A percentile compares a stretch with the other conserved stretches of the same genome.
Evolutionary conservation across 768 basidiomycete genomes (phyloP).

Genomic region (Pulveroboletus sp.): DNA sequence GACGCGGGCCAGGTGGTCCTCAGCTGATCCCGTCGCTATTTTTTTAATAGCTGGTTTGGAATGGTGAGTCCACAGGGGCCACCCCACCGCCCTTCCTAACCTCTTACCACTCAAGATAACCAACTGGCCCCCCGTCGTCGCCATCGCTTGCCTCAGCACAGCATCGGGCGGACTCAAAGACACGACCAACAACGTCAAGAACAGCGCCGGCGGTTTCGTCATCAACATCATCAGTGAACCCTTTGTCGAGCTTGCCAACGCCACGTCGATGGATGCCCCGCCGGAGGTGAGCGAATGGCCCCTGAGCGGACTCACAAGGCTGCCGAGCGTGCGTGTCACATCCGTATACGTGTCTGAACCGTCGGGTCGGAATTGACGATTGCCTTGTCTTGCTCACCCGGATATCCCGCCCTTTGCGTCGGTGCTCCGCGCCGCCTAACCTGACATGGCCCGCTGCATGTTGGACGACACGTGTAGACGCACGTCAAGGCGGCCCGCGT

Average conservation of each 20-base stretch:
- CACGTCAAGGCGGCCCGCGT: conserved; percentile 39
- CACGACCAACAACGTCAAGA: conserved; percentile 40
- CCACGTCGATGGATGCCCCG: conserved; percentile 35
- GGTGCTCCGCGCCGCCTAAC: no score
- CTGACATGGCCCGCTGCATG: no score
- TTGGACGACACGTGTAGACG: conserved; percentile 18
- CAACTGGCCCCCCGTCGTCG: conserved; percentile 33
- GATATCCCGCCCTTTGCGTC: no score
- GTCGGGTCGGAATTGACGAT: no score
- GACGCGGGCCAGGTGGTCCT: no score
- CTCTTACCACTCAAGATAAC: conserved; percentile 4
- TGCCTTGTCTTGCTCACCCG: no score
- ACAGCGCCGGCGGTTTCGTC: conserved; percentile 40
- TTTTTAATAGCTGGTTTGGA: conserved; percentile 20
- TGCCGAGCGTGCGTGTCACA: conserved; percentile 7
- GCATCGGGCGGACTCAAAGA: conserved; percentile 32
- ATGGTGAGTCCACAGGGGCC: conserved; percentile 13
- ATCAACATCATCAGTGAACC: conserved; percentile 54
- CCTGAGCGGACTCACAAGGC: conserved; percentile 28
- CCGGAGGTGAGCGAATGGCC: conserved; percentile 36
- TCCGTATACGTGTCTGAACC: not conserved
- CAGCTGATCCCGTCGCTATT: not conserved
- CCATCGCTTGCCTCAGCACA: conserved; percentile 25
- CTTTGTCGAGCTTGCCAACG: conserved; percentile 37
- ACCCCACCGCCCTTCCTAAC: no score